Conservation (phyloP, 2,329 filamentous ascomycete genomes). For the Talaromyces sp. region DNA sequence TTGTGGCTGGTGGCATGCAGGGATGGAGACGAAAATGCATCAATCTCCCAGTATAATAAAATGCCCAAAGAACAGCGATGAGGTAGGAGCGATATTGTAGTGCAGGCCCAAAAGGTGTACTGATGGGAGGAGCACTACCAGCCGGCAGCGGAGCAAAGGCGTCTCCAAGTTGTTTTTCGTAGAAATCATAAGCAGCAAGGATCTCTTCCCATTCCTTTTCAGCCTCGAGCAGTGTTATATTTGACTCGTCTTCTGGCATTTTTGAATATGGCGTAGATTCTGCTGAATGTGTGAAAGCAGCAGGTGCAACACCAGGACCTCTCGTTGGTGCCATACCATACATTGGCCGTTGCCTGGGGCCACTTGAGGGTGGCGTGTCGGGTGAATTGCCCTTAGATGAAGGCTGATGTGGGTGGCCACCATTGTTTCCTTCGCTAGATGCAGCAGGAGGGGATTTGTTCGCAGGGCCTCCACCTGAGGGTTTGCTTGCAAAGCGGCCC, state of each 20-base stretch:
- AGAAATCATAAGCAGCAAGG: slow-evolving; percentile 34
- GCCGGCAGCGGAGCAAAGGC: slow-evolving; percentile 70
- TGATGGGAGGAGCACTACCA: slow-evolving; percentile 57
- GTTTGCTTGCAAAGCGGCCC: slow-evolving; percentile 20
- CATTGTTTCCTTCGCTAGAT: not conserved
- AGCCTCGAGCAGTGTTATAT: slow-evolving; percentile 62
- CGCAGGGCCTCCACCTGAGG: slow-evolving; percentile 10
- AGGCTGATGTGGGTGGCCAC: not conserved
- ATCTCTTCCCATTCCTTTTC: slow-evolving; percentile 67
- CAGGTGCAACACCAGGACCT: slow-evolving; percentile 39
- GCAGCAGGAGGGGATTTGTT: not conserved
- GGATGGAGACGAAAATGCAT: slow-evolving; percentile 78
- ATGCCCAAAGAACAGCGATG: slow-evolving; percentile 83
- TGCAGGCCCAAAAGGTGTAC: slow-evolving; percentile 75
- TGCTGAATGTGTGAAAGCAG: slow-evolving; percentile 45
- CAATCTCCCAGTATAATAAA: slow-evolving; percentile 80
- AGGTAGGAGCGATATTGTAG: slow-evolving; percentile 78
- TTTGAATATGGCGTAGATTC: slow-evolving; percentile 17
- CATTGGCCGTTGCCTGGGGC: slow-evolving; percentile 28
- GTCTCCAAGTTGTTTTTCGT: slow-evolving; percentile 58
- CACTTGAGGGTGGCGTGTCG: not conserved
- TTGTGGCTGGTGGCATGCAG: slow-evolving; percentile 82
- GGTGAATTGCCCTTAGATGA: not conserved
- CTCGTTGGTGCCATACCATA: slow-evolving; percentile 45
- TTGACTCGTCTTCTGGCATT: slow-evolving; percentile 54